These are phyloP conservation scores for Arxiozyma slooffiae DNA, from an alignment of 1,139 yeast genomes.

Conservation along the genomic window DNA sequence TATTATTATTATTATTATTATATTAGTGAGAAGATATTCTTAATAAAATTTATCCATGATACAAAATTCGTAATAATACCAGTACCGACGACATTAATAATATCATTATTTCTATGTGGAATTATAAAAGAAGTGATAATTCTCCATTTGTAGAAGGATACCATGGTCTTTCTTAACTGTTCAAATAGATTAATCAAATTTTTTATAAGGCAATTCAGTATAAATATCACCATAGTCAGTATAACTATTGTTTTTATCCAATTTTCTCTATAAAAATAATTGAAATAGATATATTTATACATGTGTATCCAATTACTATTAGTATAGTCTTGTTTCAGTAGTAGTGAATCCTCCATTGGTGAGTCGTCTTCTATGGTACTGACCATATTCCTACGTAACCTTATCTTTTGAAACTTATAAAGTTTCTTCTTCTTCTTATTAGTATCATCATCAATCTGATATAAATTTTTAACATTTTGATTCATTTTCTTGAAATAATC, in stretches of 20 bases:
- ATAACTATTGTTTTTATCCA: neutral
- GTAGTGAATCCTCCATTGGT: neutral
- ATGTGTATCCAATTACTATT: neutral
- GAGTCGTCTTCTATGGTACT: neutral
- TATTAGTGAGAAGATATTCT: neutral
- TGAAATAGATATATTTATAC: neutral
- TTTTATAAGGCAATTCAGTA: neutral
- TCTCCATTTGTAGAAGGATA: conserved; percentile 1
- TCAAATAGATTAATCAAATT: neutral
- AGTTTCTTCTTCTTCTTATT: neutral
- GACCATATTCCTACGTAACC: neutral
- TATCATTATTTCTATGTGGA: neutral
- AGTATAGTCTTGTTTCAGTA: neutral
- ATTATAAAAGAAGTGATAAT: neutral
- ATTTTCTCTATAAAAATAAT: neutral
- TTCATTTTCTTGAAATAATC: neutral
- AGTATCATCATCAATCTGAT: neutral
- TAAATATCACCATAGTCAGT: neutral
- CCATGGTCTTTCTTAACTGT: neutral
- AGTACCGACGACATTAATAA: neutral
- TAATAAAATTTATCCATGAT: neutral
- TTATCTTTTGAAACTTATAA: neutral
- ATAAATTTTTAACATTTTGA: too few relatives aligned
- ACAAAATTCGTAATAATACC: neutral
- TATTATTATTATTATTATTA: too few relatives aligned